Evolutionary conservation across 2,329 filamentous ascomycete species (phyloP).

Genomic region (Neonectria sp.): DNA sequence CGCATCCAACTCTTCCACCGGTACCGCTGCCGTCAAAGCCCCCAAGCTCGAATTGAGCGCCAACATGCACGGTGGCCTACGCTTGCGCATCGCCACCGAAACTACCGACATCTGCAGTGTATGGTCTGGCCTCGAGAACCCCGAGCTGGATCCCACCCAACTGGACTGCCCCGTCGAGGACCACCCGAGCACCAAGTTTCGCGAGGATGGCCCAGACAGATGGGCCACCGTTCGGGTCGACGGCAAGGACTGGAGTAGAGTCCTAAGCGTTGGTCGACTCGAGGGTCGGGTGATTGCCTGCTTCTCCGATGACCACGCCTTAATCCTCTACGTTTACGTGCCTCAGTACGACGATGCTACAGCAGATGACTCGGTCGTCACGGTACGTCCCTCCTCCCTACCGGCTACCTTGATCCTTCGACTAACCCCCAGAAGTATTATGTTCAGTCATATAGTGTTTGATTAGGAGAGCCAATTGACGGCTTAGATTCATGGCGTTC

Average conservation of each 20-base stretch:
- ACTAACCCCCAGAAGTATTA: slow-evolving; percentile 56
- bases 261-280: slow-evolving; percentile 91
- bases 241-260: slow-evolving; percentile 92
- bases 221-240: slow-evolving; percentile 95
- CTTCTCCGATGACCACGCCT: slow-evolving; percentile 83
- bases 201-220: slow-evolving; percentile 80
- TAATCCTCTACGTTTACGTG: slow-evolving; percentile 88
- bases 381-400: slow-evolving; percentile 63
- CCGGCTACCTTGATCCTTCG: background rate
- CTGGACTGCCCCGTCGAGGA: slow-evolving; percentile 80
- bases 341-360: slow-evolving; percentile 76
- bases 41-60: slow-evolving; percentile 89
- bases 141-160: slow-evolving; percentile 85
- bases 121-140: slow-evolving; percentile 90
- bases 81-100: slow-evolving; percentile 86
- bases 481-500: slow-evolving; percentile 31
- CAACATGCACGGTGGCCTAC: slow-evolving; percentile 93
- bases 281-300: slow-evolving; percentile 95
- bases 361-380: slow-evolving; percentile 81
- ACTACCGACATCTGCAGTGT: slow-evolving; percentile 86
- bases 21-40: slow-evolving; percentile 60
- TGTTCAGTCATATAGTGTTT: slow-evolving; percentile 60
- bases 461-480: slow-evolving; percentile 11
- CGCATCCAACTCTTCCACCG: slow-evolving; percentile 57
- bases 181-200: slow-evolving; percentile 87